Percentiles rank a stretch among this genome's conserved stretches.
phyloP scores from a whole-genome alignment of 2,329 filamentous ascomycete genomes.

The Stachybotrys chlorohalonatus region DNA sequence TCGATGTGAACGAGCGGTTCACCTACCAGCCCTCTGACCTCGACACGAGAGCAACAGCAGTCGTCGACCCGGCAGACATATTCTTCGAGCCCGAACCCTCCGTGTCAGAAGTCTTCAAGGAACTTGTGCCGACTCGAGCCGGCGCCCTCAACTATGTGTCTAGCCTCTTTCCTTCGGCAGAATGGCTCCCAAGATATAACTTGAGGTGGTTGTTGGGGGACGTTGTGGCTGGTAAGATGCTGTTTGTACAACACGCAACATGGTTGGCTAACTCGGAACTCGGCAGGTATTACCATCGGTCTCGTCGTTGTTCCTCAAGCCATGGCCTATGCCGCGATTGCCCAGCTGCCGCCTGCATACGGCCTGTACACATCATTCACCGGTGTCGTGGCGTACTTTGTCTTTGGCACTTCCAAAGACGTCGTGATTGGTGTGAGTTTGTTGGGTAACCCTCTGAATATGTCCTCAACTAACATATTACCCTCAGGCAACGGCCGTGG shows the following conservation, averaged over 20 bases:
- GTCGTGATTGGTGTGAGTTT: conserved; percentile 61
- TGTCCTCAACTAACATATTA: neutral
- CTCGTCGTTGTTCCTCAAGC: neutral
- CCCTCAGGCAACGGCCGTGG: conserved; percentile 44
- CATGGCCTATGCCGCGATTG: conserved; percentile 55
- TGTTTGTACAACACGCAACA: neutral
- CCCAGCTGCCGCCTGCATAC: conserved; percentile 57
- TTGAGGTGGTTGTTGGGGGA: conserved; percentile 64
- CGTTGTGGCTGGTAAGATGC: conserved; percentile 54
- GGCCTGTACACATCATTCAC: conserved; percentile 79
- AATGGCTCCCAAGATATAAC: conserved; percentile 66
- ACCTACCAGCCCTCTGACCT: conserved; percentile 14
- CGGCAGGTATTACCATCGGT: neutral
- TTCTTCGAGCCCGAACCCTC: conserved; percentile 60
- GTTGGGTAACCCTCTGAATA: fast-evolving
- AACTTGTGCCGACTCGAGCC: conserved; percentile 38
- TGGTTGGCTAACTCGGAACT: neutral
- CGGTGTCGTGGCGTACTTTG: conserved; percentile 72
- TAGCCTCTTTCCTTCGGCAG: conserved; percentile 53
- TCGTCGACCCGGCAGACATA: conserved; percentile 15
- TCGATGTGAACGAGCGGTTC: conserved; percentile 19
- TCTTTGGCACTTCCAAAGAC: conserved; percentile 78
- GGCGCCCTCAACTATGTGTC: conserved; percentile 41
- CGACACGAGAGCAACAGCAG: conserved; percentile 12
- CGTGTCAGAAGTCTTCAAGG: conserved; percentile 49